Conservation (phyloP, 2,329 filamentous ascomycete species). For the Colletotrichum sp. region DNA sequence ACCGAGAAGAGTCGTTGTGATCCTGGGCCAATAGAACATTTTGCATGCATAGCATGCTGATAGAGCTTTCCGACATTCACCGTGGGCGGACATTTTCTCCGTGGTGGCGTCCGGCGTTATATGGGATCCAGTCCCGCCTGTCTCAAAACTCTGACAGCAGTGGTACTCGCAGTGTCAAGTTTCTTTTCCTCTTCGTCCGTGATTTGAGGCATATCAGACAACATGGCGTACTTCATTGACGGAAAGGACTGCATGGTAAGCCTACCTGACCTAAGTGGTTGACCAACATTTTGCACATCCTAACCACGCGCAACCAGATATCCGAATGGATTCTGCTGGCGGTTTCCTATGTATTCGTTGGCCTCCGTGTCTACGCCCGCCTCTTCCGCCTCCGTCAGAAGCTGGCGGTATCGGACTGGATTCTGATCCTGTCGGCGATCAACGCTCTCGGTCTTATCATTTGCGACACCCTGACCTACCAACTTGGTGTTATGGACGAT, state of each 20-base stretch:
- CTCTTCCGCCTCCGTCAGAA: conserved; percentile 33
- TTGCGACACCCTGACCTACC: conserved; percentile 37
- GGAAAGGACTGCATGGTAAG: conserved; percentile 29
- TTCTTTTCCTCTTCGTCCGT: neutral
- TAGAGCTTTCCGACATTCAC: neutral
- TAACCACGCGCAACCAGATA: conserved; percentile 24
- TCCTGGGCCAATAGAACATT: neutral
- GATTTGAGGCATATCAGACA: neutral
- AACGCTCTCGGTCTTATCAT: conserved; percentile 37
- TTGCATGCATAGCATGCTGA: neutral
- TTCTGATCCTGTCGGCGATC: conserved; percentile 32
- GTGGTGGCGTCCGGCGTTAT: neutral
- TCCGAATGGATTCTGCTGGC: conserved; percentile 38
- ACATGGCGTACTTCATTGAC: conserved; percentile 26
- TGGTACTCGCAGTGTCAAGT: neutral
- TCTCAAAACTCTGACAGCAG: neutral
- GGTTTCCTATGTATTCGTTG: conserved; percentile 30
- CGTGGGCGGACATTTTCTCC: neutral
- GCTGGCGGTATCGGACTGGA: conserved; percentile 32
- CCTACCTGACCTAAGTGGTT: neutral
- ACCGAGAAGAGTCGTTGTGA: neutral
- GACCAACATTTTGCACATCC: neutral
- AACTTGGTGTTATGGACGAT: conserved; percentile 34
- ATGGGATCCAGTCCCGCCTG: neutral
- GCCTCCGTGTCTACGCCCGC: conserved; percentile 35